A percentile compares a stretch with the other conserved stretches of the same genome.
phyloP scores from a whole-genome alignment of 345 rosid species.

The Adansonia digitata region DNA sequence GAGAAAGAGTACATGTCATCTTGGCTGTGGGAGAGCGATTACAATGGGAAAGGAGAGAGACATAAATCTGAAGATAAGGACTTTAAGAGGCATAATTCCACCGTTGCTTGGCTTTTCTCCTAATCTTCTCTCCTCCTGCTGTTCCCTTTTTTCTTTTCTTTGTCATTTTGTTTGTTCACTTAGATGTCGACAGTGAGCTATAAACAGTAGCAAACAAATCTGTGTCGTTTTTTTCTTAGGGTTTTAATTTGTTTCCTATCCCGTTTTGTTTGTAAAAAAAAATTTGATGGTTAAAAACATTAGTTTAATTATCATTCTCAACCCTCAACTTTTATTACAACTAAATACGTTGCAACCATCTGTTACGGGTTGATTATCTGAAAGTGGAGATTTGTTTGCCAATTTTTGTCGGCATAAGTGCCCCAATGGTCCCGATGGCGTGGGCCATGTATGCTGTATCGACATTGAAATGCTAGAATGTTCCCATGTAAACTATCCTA shows the following conservation, averaged over 20 bases:
- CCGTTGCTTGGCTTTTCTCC: constrained; percentile 36
- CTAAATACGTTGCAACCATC: background rate
- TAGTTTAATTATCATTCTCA: too few species aligned
- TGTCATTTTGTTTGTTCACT: background rate
- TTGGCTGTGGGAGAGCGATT: constrained; percentile 23
- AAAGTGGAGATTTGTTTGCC: background rate
- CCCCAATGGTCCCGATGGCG: background rate
- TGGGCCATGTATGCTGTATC: background rate
- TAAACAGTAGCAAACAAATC: background rate
- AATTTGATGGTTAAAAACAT: too few species aligned
- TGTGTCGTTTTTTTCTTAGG: background rate
- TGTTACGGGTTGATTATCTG: background rate
- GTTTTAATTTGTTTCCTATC: background rate
- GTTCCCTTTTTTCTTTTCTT: background rate
- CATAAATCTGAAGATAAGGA: background rate
- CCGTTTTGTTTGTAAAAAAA: background rate
- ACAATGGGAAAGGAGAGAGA: background rate
- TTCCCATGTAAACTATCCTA: background rate
- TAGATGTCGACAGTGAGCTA: background rate
- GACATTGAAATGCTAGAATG: background rate
- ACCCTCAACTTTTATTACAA: background rate
- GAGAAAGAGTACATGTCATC: background rate
- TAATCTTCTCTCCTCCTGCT: constrained; percentile 4
- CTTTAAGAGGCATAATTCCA: constrained; percentile 14
- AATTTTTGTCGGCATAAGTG: background rate